A percentile compares a stretch with the other conserved stretches of the same genome.
Conservation (phyloP, 352 stramenopile species). For the Plasmopara viticola region DNA sequence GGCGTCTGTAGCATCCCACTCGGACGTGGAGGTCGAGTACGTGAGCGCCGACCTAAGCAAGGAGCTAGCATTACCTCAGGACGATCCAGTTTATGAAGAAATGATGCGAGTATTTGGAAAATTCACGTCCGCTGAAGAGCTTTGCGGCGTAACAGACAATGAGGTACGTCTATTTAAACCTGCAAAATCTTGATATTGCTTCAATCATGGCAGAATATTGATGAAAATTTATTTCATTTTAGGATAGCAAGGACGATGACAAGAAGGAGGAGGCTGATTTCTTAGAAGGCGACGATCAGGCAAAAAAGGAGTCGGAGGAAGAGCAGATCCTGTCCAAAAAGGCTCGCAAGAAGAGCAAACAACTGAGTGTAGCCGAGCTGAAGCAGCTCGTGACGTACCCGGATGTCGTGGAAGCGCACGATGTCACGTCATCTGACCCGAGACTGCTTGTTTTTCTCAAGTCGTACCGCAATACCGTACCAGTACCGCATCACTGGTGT, state of each 20-base stretch:
- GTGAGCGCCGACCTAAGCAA: conserved; percentile 68
- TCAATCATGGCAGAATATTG: not conserved
- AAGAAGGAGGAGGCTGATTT: conserved; percentile 15
- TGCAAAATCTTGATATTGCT: conserved; percentile 1
- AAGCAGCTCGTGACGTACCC: conserved; percentile 92
- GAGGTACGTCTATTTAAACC: conserved; percentile 21
- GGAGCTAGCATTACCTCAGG: conserved; percentile 47
- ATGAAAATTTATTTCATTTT: not conserved
- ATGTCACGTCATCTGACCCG: conserved; percentile 94
- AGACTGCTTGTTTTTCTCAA: conserved; percentile 95
- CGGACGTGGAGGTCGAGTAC: conserved; percentile 77
- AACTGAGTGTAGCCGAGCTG: conserved; percentile 92
- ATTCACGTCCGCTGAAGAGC: conserved; percentile 77
- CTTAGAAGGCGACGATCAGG: conserved; percentile 17
- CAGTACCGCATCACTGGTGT: conserved; percentile 95
- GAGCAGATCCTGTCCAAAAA: conserved; percentile 82
- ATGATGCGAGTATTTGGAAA: conserved; percentile 87
- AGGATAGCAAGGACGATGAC: conserved; percentile 25
- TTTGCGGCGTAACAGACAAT: conserved; percentile 51
- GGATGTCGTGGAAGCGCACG: conserved; percentile 95
- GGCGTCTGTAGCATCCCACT: not conserved
- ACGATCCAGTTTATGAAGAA: conserved; percentile 72
- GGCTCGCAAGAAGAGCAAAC: conserved; percentile 90
- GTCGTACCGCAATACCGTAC: conserved; percentile 92
- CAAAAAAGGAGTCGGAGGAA: conserved; percentile 28